Evolutionary conservation across 1,284 basidiomycete genomes (phyloP).

Genomic region (Rhodotorula sp.): DNA sequence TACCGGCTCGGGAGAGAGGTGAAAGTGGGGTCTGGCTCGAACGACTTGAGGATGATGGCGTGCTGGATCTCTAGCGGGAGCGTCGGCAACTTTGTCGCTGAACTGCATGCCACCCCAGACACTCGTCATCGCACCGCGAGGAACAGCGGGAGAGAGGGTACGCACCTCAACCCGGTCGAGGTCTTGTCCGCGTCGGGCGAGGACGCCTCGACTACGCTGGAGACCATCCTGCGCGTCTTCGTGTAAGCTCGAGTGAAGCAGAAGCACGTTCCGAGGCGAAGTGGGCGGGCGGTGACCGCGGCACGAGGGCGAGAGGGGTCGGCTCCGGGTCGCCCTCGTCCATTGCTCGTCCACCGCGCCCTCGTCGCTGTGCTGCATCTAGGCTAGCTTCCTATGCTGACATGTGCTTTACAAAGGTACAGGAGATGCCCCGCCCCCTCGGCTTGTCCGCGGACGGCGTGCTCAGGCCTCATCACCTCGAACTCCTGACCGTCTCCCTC

Average conservation of each 20-base stretch:
- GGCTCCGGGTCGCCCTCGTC: no score
- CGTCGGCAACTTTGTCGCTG: not conserved
- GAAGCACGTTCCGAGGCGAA: not conserved
- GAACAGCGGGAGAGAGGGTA: not conserved
- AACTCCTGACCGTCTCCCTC: not conserved
- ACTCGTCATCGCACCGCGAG: not conserved
- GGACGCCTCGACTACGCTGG: not conserved
- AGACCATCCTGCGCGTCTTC: not conserved
- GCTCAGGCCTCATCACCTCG: not conserved
- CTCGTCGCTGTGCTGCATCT: no score
- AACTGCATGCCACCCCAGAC: not conserved
- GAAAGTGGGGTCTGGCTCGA: not conserved
- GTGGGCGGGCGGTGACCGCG: not conserved
- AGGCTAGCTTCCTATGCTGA: no score
- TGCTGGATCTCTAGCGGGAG: slow-evolving; percentile 6
- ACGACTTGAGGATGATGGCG: not conserved
- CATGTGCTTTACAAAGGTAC: no score
- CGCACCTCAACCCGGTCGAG: not conserved
- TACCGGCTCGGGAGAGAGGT: not conserved
- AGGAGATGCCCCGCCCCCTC: no score
- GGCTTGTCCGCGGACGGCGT: no score
- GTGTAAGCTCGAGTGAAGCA: not conserved
- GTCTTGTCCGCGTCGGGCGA: not conserved
- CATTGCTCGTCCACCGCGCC: no score
- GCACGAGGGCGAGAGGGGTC: not conserved